Evolutionary conservation across 805 yeast species (phyloP).

Genomic region (Myxozyma kluyveri): DNA sequence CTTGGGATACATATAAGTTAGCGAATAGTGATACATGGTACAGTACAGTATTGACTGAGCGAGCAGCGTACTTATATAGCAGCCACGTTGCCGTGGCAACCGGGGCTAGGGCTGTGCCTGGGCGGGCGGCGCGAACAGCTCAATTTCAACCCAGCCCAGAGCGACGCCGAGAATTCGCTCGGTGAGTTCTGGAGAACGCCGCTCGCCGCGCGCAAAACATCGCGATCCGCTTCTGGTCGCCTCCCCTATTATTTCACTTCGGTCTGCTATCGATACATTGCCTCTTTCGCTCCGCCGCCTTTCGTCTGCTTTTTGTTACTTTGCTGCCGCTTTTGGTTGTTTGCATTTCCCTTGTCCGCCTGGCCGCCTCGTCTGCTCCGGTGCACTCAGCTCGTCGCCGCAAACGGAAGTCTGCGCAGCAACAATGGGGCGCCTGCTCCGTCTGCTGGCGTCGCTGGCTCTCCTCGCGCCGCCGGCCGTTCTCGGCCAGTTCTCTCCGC

Average conservation of each 20-base stretch:
- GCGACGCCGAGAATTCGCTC: no score
- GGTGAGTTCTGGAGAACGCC: no score
- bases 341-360: no score
- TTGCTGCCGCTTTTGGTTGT: no score
- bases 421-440: slow-evolving; percentile 7
- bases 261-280: background rate
- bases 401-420: background rate
- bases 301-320: background rate
- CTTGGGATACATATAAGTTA: background rate
- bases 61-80: slow-evolving; percentile 3
- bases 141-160: no score
- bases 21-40: background rate
- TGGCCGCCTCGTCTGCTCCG: background rate
- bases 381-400: background rate
- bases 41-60: background rate
- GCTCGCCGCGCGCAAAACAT: no score
- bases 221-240: no score
- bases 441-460: slow-evolving; percentile 3
- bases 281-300: background rate
- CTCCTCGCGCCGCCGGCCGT: background rate
- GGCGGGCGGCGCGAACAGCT: no score
- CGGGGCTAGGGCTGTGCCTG: background rate
- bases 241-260: background rate
- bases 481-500: slow-evolving; percentile 1
- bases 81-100: slow-evolving; percentile 6